Percentiles rank a stretch among this genome's conserved stretches.
Conservation (phyloP, 2,329 filamentous ascomycete genomes). For the Aschersonia sp. region DNA sequence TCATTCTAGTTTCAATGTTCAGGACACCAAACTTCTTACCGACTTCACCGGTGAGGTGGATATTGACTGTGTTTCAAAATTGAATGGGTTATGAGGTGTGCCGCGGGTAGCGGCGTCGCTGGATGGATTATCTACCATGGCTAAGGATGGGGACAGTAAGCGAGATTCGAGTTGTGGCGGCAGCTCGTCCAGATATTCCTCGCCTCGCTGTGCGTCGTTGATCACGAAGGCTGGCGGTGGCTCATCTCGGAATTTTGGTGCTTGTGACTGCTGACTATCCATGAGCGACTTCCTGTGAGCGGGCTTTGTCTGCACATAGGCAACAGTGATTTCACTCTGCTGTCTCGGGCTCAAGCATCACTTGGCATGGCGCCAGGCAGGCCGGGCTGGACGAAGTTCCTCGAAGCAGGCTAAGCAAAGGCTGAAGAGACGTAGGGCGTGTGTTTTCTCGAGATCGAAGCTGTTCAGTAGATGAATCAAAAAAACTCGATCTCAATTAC, state of each 20-base stretch:
- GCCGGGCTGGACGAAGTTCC: background rate
- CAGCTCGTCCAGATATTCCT: background rate
- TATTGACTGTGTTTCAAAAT: slow-evolving; percentile 76
- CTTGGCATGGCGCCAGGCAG: background rate
- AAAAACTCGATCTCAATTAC: too few relatives aligned
- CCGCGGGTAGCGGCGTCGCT: background rate
- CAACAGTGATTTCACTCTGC: background rate
- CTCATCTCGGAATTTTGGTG: slow-evolving; percentile 1
- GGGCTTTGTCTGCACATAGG: too few relatives aligned
- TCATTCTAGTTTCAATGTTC: background rate
- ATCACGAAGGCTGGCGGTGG: slow-evolving; percentile 5
- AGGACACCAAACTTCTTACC: slow-evolving; percentile 29
- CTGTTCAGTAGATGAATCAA: too few relatives aligned
- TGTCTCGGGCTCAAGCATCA: background rate
- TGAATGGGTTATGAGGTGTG: slow-evolving; percentile 59
- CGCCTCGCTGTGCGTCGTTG: slow-evolving; percentile 8
- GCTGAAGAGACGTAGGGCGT: too few relatives aligned
- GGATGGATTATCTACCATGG: slow-evolving; percentile 3
- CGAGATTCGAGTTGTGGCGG: background rate
- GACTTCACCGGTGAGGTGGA: slow-evolving; percentile 65
- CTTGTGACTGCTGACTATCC: background rate
- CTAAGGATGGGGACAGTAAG: slow-evolving; percentile 5
- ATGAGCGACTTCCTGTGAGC: slow-evolving; percentile 5
- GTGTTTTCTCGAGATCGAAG: too few relatives aligned
- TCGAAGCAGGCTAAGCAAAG: background rate